Conservation (phyloP, 345 rosid genomes). For the Salix purpurea region DNA sequence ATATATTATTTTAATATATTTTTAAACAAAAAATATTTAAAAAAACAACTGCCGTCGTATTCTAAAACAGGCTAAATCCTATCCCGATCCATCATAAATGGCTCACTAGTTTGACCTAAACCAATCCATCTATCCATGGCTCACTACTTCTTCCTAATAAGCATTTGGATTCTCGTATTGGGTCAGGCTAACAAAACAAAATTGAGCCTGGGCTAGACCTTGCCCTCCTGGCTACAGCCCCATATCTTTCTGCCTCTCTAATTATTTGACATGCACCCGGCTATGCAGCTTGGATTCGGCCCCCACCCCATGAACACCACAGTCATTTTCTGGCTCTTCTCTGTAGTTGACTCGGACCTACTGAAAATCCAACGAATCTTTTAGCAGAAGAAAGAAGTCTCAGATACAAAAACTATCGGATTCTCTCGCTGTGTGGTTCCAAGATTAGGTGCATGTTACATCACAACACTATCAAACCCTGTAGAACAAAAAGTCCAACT, state of each 20-base stretch:
- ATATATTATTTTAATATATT: too few species aligned
- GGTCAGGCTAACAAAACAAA: neutral
- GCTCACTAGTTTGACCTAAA: neutral
- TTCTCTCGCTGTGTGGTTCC: slow-evolving; percentile 7
- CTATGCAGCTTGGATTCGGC: neutral
- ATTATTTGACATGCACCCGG: neutral
- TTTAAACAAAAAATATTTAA: too few species aligned
- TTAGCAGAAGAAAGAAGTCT: neutral
- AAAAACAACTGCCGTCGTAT: too few species aligned
- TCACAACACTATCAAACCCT: slow-evolving; percentile 17
- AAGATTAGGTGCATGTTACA: slow-evolving; percentile 41
- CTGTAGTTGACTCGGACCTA: neutral
- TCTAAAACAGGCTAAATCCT: too few species aligned
- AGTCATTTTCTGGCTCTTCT: neutral
- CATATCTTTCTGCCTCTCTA: neutral
- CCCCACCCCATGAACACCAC: neutral
- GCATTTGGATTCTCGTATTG: neutral
- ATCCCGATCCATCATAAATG: neutral
- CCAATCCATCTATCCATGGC: neutral
- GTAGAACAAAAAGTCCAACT: slow-evolving; percentile 21
- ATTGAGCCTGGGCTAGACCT: neutral
- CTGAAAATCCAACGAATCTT: neutral
- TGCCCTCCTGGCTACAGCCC: neutral
- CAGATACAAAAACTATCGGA: neutral
- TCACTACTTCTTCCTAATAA: too few species aligned